Evolutionary conservation across 2,329 filamentous ascomycete species (phyloP).

Genomic region (Fusarium pseudoanthophilum): DNA sequence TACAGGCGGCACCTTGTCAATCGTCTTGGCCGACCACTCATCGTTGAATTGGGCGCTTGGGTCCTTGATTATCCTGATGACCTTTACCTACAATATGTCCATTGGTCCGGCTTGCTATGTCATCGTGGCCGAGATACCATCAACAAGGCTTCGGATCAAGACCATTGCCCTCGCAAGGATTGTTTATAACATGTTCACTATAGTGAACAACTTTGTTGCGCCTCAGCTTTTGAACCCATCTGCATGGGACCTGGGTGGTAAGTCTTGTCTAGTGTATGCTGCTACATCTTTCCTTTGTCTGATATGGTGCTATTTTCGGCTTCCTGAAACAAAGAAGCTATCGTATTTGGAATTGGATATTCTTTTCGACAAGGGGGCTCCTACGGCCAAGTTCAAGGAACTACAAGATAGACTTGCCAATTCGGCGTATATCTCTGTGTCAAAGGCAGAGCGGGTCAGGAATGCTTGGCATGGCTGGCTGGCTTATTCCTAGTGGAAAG

Average conservation of each 20-base stretch:
- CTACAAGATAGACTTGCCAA: conserved; percentile 15
- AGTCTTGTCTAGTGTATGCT: conserved; percentile 29
- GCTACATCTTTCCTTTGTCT: conserved; percentile 21
- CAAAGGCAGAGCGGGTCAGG: conserved; percentile 15
- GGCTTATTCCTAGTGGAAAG: conserved; percentile 1
- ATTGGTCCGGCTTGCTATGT: conserved; percentile 44
- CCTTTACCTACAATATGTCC: conserved; percentile 47
- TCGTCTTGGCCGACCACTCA: conserved; percentile 40
- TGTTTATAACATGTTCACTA: conserved; percentile 14
- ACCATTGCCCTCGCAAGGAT: conserved; percentile 52
- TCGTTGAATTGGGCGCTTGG: conserved; percentile 48
- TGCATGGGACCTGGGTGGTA: conserved; percentile 35
- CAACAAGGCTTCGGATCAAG: conserved; percentile 51
- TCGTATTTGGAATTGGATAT: conserved; percentile 39
- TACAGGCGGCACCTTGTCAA: conserved; percentile 52
- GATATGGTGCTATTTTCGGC: conserved; percentile 37
- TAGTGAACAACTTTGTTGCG: conserved; percentile 34
- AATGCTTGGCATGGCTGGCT: conserved; percentile 35
- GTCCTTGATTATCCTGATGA: conserved; percentile 52
- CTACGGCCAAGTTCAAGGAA: conserved; percentile 45
- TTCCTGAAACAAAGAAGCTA: conserved; percentile 38
- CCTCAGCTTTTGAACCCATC: conserved; percentile 36
- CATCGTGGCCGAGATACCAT: conserved; percentile 51
- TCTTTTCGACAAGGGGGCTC: conserved; percentile 38
- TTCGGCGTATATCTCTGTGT: conserved; percentile 9